Evolutionary conservation across 1,284 basidiomycete genomes (phyloP).

Genomic region (Cryptococcus depauperatus): DNA sequence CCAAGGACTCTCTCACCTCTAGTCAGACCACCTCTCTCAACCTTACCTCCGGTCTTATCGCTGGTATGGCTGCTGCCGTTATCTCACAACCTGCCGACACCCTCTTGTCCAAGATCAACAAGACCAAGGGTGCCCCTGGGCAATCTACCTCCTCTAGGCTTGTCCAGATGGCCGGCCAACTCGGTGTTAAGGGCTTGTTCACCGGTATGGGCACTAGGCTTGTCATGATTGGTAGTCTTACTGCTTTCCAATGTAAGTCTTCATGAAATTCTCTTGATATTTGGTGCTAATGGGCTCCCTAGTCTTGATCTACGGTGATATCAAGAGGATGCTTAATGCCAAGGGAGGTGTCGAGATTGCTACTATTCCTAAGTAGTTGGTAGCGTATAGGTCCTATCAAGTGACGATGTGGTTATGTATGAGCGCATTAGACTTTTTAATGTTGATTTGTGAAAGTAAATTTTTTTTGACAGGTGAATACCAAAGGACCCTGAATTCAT

Average conservation of each 20-base stretch:
- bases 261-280: neutral
- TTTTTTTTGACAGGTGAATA: too few relatives aligned
- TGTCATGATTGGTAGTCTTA: constrained; percentile 52
- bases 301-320: constrained; percentile 48
- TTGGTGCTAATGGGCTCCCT: constrained; percentile 14
- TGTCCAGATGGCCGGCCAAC: constrained; percentile 47
- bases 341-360: constrained; percentile 47
- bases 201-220: constrained; percentile 47
- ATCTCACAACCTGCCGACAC: constrained; percentile 56
- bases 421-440: too few relatives aligned
- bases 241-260: constrained; percentile 49
- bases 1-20: constrained; percentile 46
- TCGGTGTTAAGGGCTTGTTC: constrained; percentile 51
- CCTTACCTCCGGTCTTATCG: constrained; percentile 49
- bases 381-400: neutral
- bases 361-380: constrained; percentile 38
- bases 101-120: constrained; percentile 53
- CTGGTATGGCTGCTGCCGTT: constrained; percentile 54
- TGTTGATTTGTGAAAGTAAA: neutral
- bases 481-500: neutral
- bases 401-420: neutral
- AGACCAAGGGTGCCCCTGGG: constrained; percentile 52
- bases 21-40: constrained; percentile 44
- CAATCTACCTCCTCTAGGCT: constrained; percentile 49
- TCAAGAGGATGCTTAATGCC: constrained; percentile 49